Base-by-base conservation (phyloP, 2,329 filamentous ascomycete genomes). In the Cadophora gregata region DNA sequence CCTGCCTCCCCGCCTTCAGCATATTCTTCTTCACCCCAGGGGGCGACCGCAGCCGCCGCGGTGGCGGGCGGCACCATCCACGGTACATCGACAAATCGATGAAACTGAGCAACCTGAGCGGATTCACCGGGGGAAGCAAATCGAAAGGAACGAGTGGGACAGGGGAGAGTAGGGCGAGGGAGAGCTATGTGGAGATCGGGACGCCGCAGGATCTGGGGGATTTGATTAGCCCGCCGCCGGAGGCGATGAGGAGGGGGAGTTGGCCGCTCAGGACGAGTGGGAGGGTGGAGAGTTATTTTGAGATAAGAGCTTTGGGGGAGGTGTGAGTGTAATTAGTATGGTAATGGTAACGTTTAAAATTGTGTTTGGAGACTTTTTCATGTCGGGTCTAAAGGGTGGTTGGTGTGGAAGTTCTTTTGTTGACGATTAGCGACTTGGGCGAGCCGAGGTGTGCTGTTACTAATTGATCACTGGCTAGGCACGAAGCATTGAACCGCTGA, bases 1-100 rank as follows among this genome's bases (percentile, higher is more conserved):
- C 50, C 50, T 53, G 50, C 25, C 50, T 53, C 14, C 50, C 50
- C 5, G 50, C 50, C 4, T 53, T 53, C 50, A 53, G 31, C 50
- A 53, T 53, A 14, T 53, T 53, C 50, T 53, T 53, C n/a, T n/a
- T n/a, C n/a, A n/a, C n/a, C n/a, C n/a, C n/a, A n/a, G n/a, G n/a
- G n/a, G n/a, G n/a, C n/a, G n/a, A n/a, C n/a, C n/a, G n/a, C n/a
- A n/a, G n/a, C n/a, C n/a, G n/a, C n/a, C 50, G 27, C 50, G 4
- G 12, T 25, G 14, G 33, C 50, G 50, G 31, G 48, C 24, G 5
- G 2, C n/a, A n/a, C 21, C 47, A 50, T 25, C 47, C 8, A 36
- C 33, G 33, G 9, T 53, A 29, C 50, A 14, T n/a, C 8, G 12
- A 29, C 25, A 53, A 29, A 29, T n/a, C 27, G 25, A 31, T 50